phyloP scores from a whole-genome alignment of 2,329 filamentous ascomycete species.

The Pseudogymnoascus sp. region DNA sequence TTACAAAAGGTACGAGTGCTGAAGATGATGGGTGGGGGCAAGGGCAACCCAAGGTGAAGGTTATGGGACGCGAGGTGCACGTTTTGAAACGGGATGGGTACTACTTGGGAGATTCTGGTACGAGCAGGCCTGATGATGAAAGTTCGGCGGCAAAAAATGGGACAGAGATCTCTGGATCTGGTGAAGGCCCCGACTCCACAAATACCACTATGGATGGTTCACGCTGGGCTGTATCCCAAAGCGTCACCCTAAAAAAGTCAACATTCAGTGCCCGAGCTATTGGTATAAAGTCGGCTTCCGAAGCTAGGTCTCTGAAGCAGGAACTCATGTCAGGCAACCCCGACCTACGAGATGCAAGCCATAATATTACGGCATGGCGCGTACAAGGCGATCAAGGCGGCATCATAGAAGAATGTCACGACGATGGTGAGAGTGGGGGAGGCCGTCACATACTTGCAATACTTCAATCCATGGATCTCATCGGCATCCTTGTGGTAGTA shows the following conservation, averaged over 20 bases:
- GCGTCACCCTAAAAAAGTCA: conserved; percentile 43
- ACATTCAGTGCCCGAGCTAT: conserved; percentile 49
- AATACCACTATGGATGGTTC: not conserved
- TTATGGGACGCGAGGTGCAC: conserved; percentile 65
- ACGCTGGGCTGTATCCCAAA: conserved; percentile 43
- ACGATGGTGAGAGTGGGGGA: conserved; percentile 54
- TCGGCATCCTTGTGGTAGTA: conserved; percentile 48
- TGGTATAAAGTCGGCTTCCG: conserved; percentile 30
- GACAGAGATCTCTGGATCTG: not conserved
- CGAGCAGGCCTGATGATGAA: not conserved
- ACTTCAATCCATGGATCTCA: conserved; percentile 41
- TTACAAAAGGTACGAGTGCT: conserved; percentile 54
- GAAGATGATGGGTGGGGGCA: conserved; percentile 62
- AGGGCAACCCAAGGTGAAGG: conserved; percentile 63
- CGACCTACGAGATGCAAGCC: conserved; percentile 43
- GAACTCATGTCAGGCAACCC: conserved; percentile 41
- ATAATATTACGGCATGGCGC: conserved; percentile 38
- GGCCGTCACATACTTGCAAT: conserved; percentile 48
- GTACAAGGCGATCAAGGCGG: conserved; percentile 15
- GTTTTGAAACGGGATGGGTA: conserved; percentile 76
- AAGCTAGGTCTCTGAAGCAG: conserved; percentile 37
- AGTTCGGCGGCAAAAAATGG: conserved; percentile 1
- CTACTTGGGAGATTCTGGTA: conserved; percentile 34
- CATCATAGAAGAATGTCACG: conserved; percentile 27
- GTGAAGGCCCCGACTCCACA: not conserved